Conservation (phyloP, 2,329 filamentous ascomycete species). For the Pyrenophora tritici-repentis region DNA sequence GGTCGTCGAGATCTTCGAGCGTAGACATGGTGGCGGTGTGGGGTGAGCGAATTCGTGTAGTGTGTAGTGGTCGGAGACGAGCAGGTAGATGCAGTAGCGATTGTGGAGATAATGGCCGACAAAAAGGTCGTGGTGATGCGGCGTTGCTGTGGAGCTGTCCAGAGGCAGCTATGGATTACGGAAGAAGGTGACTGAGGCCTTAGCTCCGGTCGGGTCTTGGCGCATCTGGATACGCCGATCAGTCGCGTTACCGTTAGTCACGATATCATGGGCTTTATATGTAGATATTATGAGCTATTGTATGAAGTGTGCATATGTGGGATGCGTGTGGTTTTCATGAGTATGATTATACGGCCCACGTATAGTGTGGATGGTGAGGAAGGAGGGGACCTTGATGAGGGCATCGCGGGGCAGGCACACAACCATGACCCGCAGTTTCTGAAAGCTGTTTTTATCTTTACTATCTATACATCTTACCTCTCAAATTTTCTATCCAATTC, state of each 20-base stretch:
- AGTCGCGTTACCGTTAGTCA: neutral
- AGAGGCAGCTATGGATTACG: constrained; percentile 45
- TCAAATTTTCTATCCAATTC: neutral
- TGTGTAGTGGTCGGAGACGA: neutral
- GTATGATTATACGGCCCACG: no score
- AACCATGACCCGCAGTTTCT: no score
- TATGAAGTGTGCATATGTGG: no score
- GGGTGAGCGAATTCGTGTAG: constrained; percentile 9
- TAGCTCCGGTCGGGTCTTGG: constrained; percentile 15
- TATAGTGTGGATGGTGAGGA: no score
- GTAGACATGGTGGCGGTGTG: constrained; percentile 71
- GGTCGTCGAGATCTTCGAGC: constrained; percentile 87
- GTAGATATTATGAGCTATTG: no score
- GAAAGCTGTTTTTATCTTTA: no score
- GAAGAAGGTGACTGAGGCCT: constrained; percentile 19
- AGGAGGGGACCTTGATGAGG: no score
- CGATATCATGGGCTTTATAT: no score
- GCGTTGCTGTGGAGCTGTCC: constrained; percentile 33
- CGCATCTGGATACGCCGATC: constrained; percentile 10
- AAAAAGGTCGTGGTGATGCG: constrained; percentile 13
- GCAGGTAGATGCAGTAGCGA: constrained; percentile 1
- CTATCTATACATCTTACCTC: neutral
- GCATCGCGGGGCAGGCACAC: no score
- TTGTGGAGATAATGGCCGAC: constrained; percentile 6
- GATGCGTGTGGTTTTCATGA: no score